Evolutionary conservation across 2,329 filamentous ascomycete species (phyloP).

Genomic region (Seiridium cupressi): DNA sequence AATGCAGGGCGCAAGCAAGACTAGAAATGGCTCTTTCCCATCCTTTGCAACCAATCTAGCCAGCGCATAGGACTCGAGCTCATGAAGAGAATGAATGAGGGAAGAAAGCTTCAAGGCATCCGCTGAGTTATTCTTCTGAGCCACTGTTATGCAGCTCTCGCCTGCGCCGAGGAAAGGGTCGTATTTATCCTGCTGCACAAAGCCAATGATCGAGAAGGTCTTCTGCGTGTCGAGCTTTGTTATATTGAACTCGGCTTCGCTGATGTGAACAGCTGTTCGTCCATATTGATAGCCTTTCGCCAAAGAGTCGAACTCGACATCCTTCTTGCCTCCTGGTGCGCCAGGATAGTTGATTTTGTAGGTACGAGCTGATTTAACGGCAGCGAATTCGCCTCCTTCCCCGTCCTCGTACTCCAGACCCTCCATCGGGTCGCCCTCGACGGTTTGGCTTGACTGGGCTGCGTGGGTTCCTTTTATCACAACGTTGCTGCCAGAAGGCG

Average conservation of each 20-base stretch:
- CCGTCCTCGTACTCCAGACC: conserved; percentile 38
- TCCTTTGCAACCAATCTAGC: conserved; percentile 85
- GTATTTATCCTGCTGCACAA: conserved; percentile 75
- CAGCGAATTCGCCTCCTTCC: conserved; percentile 51
- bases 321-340: conserved; percentile 74
- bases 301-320: conserved; percentile 78
- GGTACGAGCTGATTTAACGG: conserved; percentile 72
- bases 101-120: conserved; percentile 85
- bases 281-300: conserved; percentile 96
- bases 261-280: conserved; percentile 85
- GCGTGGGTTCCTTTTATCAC: conserved; percentile 52
- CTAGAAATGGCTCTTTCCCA: conserved; percentile 70
- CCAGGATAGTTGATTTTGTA: conserved; percentile 79
- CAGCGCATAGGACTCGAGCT: conserved; percentile 81
- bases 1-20: conserved; percentile 78
- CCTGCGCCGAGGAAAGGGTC: conserved; percentile 85
- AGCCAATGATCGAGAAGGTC: conserved; percentile 80
- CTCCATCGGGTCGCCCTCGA: conserved; percentile 46
- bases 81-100: conserved; percentile 81
- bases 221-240: conserved; percentile 81
- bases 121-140: conserved; percentile 75
- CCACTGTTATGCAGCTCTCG: conserved; percentile 73
- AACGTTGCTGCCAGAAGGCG: conserved; percentile 76
- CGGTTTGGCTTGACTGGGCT: conserved; percentile 50
- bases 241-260: conserved; percentile 79